Evolutionary conservation across 768 basidiomycete genomes (phyloP), one percentile per base, ranked within the genome.

Genomic region (Tricholoma sp.): DNA sequence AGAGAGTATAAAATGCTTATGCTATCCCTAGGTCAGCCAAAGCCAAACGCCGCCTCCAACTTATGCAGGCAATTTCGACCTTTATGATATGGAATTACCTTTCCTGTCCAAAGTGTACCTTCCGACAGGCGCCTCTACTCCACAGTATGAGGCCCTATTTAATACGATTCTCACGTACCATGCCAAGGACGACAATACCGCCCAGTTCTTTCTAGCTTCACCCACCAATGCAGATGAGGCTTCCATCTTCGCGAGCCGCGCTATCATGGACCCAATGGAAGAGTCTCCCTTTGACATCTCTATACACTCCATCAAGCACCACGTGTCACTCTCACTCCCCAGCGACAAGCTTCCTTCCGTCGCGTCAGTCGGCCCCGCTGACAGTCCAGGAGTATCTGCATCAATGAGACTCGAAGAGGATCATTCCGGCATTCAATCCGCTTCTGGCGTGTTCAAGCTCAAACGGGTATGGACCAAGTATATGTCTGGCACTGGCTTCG

Each of bases 71-170:
- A 75, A 68, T 41, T 74, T 76, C 42, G 75, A 76, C 62, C 44
- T 76, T 33, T 76, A 76, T 54, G 66, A 64, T 15, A 76, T 74
- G 73, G 66, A 68, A 39, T 60, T 76, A 20, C 69, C 73, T 2
- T 71, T 70, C 59, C 69, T 76, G 29, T 51, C 61, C 58, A 68
- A 66, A 20, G 64, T 68, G 39, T 75, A 69, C 59, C 53, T 67
- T 12, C 71, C 73, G 0, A 31, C 54, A 3, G 68, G 65, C 12
- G 65, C 60, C n/a, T 60, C 60, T 17, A 48, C 60, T 6, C 68
- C 69, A 3, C 50, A 68, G 39, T 69, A 70, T 18, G 65, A 65
- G 15, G 65, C 64, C 0, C 61, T 76, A 15, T 69, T 17, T 41
- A 17, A 41, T 17, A 76, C 50, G 60, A 76, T 75, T 34, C 70